These are phyloP conservation scores for Paracamarosporium sp. DNA, from an alignment of 2,329 filamentous ascomycete species.

Conservation along the genomic window DNA sequence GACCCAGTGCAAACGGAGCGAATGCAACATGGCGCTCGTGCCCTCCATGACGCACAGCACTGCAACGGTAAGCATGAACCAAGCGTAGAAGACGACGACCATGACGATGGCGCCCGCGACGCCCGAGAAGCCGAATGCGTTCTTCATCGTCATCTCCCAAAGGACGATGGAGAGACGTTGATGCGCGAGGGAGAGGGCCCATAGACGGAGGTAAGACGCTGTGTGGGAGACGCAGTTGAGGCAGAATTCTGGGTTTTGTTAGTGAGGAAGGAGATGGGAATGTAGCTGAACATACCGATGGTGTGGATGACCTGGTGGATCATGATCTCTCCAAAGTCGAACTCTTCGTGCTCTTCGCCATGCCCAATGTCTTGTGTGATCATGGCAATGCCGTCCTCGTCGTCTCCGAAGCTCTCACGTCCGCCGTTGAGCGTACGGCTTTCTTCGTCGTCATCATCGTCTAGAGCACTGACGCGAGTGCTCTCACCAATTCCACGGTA, in stretches of 20 bases:
- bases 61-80: slow-evolving; percentile 83
- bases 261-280: slow-evolving; percentile 17
- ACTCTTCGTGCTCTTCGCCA: slow-evolving; percentile 88
- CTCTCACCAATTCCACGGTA: slow-evolving; percentile 94
- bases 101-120: slow-evolving; percentile 77
- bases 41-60: slow-evolving; percentile 95
- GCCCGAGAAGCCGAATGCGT: slow-evolving; percentile 72
- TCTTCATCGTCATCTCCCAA: slow-evolving; percentile 92
- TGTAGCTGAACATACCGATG: slow-evolving; percentile 72
- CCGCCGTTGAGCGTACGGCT: slow-evolving; percentile 63
- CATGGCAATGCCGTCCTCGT: slow-evolving; percentile 84
- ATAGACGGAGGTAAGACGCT: slow-evolving; percentile 96
- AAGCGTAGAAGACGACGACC: slow-evolving; percentile 82
- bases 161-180: slow-evolving; percentile 96
- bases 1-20: slow-evolving; percentile 90
- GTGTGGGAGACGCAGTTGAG: slow-evolving; percentile 99
- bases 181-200: slow-evolving; percentile 95
- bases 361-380: slow-evolving; percentile 80
- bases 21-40: slow-evolving; percentile 94
- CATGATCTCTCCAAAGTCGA: slow-evolving; percentile 97
- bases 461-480: slow-evolving; percentile 85
- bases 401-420: slow-evolving; percentile 73
- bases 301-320: slow-evolving; percentile 99
- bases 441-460: slow-evolving; percentile 79
- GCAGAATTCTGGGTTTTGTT: slow-evolving; percentile 79